A percentile compares a stretch with the other conserved stretches of the same genome.
These are phyloP conservation scores for Salix caprea DNA, from an alignment of 345 rosid species.

Conservation along the genomic window DNA sequence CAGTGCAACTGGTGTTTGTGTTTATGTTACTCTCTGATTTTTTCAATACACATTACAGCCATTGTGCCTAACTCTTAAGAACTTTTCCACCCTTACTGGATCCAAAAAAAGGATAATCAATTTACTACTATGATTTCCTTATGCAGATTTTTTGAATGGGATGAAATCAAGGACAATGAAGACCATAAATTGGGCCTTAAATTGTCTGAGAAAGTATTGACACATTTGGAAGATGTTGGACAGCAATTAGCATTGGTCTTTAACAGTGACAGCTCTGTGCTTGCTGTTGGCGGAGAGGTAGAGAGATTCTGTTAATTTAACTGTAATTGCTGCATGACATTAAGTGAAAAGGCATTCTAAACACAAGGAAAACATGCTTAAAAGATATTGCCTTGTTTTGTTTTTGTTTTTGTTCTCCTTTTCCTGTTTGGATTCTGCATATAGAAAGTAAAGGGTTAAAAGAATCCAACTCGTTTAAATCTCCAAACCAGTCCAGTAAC, in stretches of 20 bases:
- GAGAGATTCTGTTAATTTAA: slow-evolving; percentile 9
- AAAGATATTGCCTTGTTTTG: neutral
- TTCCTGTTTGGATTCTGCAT: neutral
- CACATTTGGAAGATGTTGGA: slow-evolving; percentile 53
- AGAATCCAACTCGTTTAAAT: neutral
- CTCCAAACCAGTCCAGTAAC: neutral
- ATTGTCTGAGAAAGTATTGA: slow-evolving; percentile 49
- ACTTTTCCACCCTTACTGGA: neutral
- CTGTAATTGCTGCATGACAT: slow-evolving; percentile 1
- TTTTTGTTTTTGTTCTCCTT: neutral
- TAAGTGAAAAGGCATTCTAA: neutral
- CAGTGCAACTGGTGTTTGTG: neutral
- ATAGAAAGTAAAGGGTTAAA: neutral
- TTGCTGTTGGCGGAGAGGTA: slow-evolving; percentile 92
- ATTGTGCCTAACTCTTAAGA: neutral
- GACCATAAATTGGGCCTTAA: slow-evolving; percentile 42
- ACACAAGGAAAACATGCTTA: neutral
- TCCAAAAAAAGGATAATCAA: neutral
- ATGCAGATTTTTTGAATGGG: slow-evolving; percentile 74
- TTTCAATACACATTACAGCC: neutral
- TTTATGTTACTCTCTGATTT: neutral
- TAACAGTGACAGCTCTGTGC: slow-evolving; percentile 56
- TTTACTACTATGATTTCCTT: neutral
- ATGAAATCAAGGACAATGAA: slow-evolving; percentile 31
- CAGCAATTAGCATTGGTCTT: slow-evolving; percentile 74